Evolutionary conservation across 225 moss, liverwort and hornwort species (phyloP), one percentile per base, ranked within the genome.

Genomic region (Straminergon stramineum): DNA sequence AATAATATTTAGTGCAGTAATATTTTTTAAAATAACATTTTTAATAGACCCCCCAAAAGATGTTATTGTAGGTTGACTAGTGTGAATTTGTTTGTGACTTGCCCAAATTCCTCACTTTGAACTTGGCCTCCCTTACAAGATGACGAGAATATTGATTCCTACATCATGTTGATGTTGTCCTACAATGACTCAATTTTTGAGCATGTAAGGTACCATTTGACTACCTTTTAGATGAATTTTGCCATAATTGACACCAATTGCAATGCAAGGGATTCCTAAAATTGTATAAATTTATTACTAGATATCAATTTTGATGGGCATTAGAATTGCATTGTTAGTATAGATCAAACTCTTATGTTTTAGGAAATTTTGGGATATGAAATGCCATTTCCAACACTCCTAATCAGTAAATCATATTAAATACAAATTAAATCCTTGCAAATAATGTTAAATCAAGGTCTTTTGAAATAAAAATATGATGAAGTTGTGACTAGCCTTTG

Each of bases 171-270:
- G 31, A 18, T 20, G 0, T 31, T 20, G 12, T 1, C 6, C 19
- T 0, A 51, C 31, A 51, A 75, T 18, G 11, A 75, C 11, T 51
- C 12, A 51, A 51, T 75, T 51, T 51, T 6, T 31, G 6, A 75
- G 0, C 31, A 19, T 31, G 0, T 75, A 11, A 75, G 1, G 3
- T 48, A 1, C 4, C 7, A 0, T 51, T 75, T 4, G 30, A 51
- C 6, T 2, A 32, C 75, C 7, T 51, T 51, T 48, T 19, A 1
- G 0, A 18, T 28, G 30, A 45, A 48, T 48, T 26, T 3, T 45
- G 1, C 6, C 10, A 41, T 73, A 9, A 30, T 30, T 0, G 1
- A 20, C 2, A 51, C 13, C 7, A 6, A 13, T 52, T 51, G 2
- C 1, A 75, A 31, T 51, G 1, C 7, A 17, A 32, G 20, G 7